phyloP scores from a whole-genome alignment of 2,329 filamentous ascomycete species.

The Paraphoma chrysanthemicola region DNA sequence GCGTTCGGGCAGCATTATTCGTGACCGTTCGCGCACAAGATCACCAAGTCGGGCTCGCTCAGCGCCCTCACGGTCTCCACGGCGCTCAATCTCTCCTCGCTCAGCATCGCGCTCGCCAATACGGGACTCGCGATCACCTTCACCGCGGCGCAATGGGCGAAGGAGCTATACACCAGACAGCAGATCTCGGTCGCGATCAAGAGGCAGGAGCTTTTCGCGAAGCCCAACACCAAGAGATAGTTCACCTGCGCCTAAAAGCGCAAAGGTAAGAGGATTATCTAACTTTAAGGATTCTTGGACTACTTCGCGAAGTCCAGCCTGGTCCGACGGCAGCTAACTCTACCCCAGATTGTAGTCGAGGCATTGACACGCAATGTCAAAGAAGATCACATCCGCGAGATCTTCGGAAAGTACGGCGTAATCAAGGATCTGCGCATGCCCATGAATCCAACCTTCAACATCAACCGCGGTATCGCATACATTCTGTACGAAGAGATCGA shows the following conservation, averaged over 20 bases:
- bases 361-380: conserved; percentile 95
- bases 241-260: conserved; percentile 45
- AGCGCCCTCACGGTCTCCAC: conserved; percentile 38
- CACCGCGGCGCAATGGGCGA: conserved; percentile 46
- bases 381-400: conserved; percentile 85
- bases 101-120: conserved; percentile 38
- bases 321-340: background rate
- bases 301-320: background rate
- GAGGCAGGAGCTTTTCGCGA: conserved; percentile 44
- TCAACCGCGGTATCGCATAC: conserved; percentile 92
- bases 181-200: conserved; percentile 27
- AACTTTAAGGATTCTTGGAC: background rate
- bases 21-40: conserved; percentile 49
- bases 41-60: conserved; percentile 33
- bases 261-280: conserved; percentile 41
- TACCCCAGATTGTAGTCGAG: conserved; percentile 86
- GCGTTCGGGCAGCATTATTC: conserved; percentile 47
- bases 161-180: conserved; percentile 40
- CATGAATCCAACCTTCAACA: conserved; percentile 83
- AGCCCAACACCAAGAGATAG: conserved; percentile 43
- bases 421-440: conserved; percentile 90
- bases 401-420: conserved; percentile 86
- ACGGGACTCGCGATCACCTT: conserved; percentile 21
- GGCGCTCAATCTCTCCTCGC: conserved; percentile 48
- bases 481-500: conserved; percentile 80